Percentiles rank a stretch among this genome's conserved stretches.
Conservation (phyloP, 2,329 filamentous ascomycete genomes). For the Trichoderma citrinoviride region DNA sequence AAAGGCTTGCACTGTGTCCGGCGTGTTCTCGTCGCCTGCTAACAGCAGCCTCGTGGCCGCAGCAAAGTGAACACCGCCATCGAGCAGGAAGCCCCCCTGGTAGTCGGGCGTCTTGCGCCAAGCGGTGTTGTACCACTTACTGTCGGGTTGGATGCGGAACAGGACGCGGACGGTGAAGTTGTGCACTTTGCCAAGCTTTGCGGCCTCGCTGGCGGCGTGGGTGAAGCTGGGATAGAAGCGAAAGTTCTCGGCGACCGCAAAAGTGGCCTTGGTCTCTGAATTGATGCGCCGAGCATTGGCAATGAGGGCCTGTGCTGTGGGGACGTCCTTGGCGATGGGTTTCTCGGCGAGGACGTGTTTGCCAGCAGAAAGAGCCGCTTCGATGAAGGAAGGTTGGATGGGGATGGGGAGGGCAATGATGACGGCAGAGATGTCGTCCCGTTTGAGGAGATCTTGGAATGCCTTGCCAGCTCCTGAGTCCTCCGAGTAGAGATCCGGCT, state of each 20-base stretch:
- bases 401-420: conserved; percentile 63
- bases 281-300: conserved; percentile 33
- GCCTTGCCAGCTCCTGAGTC: conserved; percentile 47
- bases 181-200: conserved; percentile 34
- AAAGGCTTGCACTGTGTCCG: conserved; percentile 52
- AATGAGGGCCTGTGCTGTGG: conserved; percentile 42
- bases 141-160: conserved; percentile 35
- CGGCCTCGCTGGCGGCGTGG: conserved; percentile 48
- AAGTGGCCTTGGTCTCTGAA: conserved; percentile 37
- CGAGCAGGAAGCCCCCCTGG: conserved; percentile 74
- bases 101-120: conserved; percentile 69
- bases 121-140: conserved; percentile 50
- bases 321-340: conserved; percentile 61
- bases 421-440: conserved; percentile 54
- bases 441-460: conserved; percentile 51
- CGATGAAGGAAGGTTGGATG: conserved; percentile 57
- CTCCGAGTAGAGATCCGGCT: conserved; percentile 56
- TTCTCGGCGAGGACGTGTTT: conserved; percentile 72
- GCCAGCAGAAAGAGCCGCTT: conserved; percentile 58
- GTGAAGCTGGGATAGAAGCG: conserved; percentile 58
- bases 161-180: conserved; percentile 48
- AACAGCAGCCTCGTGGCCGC: conserved; percentile 62
- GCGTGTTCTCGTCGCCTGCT: conserved; percentile 37
- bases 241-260: conserved; percentile 71
- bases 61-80: conserved; percentile 71